phyloP scores from a whole-genome alignment of 345 rosid species.

The Populus davidiana region DNA sequence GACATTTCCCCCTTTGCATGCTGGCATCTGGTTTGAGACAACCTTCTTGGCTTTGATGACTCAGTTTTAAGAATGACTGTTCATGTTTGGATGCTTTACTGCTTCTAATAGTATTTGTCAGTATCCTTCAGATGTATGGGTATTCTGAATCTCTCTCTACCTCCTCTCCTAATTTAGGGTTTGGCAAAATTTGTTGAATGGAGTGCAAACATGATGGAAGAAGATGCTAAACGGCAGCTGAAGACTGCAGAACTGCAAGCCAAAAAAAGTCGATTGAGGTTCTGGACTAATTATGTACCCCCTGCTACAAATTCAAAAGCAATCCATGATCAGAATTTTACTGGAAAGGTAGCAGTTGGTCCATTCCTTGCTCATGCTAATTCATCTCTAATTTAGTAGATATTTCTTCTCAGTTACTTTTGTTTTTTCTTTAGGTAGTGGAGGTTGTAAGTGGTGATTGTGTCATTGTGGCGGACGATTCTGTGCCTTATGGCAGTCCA shows the following conservation, averaged over 20 bases:
- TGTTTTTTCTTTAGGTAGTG: conserved; percentile 56
- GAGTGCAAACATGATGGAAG: conserved; percentile 99
- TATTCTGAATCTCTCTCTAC: neutral
- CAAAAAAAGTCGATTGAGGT: conserved; percentile 68
- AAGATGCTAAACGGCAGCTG: conserved; percentile 67
- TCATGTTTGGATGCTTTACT: neutral
- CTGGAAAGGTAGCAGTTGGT: conserved; percentile 61
- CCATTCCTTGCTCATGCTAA: neutral
- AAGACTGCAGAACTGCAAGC: conserved; percentile 90
- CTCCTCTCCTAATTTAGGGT: conserved; percentile 46
- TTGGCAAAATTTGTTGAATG: conserved; percentile 95
- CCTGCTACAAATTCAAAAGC: conserved; percentile 83
- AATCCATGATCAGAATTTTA: conserved; percentile 83
- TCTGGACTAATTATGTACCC: conserved; percentile 88
- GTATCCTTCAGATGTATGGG: neutral
- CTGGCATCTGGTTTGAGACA: neutral
- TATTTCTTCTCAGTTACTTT: neutral
- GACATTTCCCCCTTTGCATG: neutral
- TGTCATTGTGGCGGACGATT: conserved; percentile 84
- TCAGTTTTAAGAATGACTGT: neutral
- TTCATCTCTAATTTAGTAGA: neutral
- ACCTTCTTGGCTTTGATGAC: neutral
- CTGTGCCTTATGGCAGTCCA: conserved; percentile 76
- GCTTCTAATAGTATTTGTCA: neutral
- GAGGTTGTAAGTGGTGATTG: conserved; percentile 99